Evolutionary conservation across 2,329 filamentous ascomycete species (phyloP).

Genomic region (Colletotrichum sp.): DNA sequence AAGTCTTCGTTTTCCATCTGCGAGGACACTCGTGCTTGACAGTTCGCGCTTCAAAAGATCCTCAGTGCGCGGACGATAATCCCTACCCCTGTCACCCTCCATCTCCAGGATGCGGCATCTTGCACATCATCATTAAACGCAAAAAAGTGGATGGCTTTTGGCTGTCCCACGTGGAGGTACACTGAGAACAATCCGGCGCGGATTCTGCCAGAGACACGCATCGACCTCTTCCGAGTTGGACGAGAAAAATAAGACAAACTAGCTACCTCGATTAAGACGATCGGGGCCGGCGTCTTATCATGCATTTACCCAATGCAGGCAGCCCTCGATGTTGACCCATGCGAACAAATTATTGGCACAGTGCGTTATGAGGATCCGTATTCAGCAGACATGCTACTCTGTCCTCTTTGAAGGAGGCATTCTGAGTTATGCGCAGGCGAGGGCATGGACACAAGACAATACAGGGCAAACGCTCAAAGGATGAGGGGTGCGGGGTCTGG

Average conservation of each 20-base stretch:
- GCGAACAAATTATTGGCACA: background rate
- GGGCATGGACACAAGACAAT: background rate
- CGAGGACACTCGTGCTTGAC: background rate
- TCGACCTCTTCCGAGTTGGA: background rate
- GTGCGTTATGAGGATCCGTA: background rate
- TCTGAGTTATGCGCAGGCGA: background rate
- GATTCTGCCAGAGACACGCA: background rate
- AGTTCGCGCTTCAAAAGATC: background rate
- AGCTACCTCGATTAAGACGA: background rate
- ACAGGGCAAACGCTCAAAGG: background rate
- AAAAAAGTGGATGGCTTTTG: slow-evolving; percentile 8
- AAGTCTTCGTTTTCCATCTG: background rate
- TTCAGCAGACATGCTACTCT: background rate
- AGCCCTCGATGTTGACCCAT: background rate
- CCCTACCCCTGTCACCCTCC: background rate
- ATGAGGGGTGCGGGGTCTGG: background rate
- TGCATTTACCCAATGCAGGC: background rate
- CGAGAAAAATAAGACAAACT: background rate
- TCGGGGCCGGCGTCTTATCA: background rate
- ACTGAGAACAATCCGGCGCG: slow-evolving; percentile 5
- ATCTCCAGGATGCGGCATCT: slow-evolving; percentile 10
- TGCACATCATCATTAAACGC: slow-evolving; percentile 23
- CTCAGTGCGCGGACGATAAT: background rate
- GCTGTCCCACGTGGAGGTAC: slow-evolving; percentile 19
- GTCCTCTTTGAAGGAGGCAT: background rate